A percentile compares a stretch with the other conserved stretches of the same genome.
phyloP scores from a whole-genome alignment of 2,329 filamentous ascomycete species.

The Fusarium albosuccineum region DNA sequence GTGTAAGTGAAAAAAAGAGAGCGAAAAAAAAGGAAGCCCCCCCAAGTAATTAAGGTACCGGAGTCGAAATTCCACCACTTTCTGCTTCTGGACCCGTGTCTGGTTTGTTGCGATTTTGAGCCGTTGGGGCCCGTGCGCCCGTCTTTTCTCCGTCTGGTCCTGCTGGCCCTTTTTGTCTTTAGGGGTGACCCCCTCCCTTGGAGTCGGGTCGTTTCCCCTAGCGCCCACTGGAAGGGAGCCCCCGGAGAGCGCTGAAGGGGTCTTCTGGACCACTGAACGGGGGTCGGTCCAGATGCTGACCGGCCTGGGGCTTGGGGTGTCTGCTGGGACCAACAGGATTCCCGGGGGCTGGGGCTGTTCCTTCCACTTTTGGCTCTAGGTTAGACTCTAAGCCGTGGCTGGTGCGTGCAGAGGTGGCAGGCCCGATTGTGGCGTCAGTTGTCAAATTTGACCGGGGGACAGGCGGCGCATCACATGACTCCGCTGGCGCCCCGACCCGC shows the following conservation, averaged over 20 bases:
- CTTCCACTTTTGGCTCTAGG: slow-evolving; percentile 21
- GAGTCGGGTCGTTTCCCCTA: slow-evolving; percentile 40
- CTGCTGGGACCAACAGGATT: background rate
- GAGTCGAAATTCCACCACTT: slow-evolving; percentile 46
- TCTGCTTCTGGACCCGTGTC: slow-evolving; percentile 46
- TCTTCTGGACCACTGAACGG: slow-evolving; percentile 11
- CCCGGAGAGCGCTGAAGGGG: slow-evolving; percentile 11
- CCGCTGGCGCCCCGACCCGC: slow-evolving; percentile 32
- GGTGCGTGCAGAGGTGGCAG: background rate
- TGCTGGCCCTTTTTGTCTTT: slow-evolving; percentile 21
- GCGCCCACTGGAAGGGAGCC: slow-evolving; percentile 30
- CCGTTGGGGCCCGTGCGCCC: slow-evolving; percentile 44
- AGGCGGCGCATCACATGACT: slow-evolving; percentile 41
- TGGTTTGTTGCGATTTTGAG: slow-evolving; percentile 46
- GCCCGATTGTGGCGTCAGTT: background rate
- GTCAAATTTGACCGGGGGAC: slow-evolving; percentile 16
- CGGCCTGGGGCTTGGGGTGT: background rate
- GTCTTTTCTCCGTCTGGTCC: slow-evolving; percentile 6
- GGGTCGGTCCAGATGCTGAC: too few species aligned
- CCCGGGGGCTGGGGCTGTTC: slow-evolving; percentile 25
- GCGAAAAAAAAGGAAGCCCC: slow-evolving; percentile 31
- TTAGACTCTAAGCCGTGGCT: slow-evolving; percentile 14
- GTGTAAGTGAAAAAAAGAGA: slow-evolving; percentile 23
- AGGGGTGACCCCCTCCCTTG: slow-evolving; percentile 30
- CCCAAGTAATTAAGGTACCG: slow-evolving; percentile 33